Percentiles rank a stretch among this genome's conserved stretches.
Evolutionary conservation across 768 basidiomycete genomes (phyloP).

Genomic region (Pleurotus giganteus): DNA sequence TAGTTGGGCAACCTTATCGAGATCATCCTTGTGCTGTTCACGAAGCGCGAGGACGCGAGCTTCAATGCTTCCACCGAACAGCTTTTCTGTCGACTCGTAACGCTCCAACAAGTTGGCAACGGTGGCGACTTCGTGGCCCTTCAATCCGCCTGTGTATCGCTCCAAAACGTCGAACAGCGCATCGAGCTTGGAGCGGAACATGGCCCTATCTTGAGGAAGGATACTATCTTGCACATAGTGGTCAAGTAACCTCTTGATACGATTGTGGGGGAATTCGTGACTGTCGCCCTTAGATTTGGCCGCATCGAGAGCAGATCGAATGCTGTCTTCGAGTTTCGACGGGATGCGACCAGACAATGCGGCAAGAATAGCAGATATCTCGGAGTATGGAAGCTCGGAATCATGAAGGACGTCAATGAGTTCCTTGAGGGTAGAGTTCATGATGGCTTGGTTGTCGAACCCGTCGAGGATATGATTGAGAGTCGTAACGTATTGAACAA

Average conservation of each 20-base stretch:
- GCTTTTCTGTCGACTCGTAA: slow-evolving; percentile 84
- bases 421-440: slow-evolving; percentile 84
- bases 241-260: slow-evolving; percentile 84
- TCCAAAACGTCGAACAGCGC: slow-evolving; percentile 75
- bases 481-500: slow-evolving; percentile 67
- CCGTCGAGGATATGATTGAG: slow-evolving; percentile 93
- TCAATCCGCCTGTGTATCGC: slow-evolving; percentile 77
- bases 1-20: slow-evolving; percentile 82
- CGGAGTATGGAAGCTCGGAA: slow-evolving; percentile 85
- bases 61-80: slow-evolving; percentile 95
- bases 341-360: slow-evolving; percentile 93
- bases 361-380: slow-evolving; percentile 80
- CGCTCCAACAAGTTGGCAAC: slow-evolving; percentile 74
- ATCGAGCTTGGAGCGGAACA: slow-evolving; percentile 72
- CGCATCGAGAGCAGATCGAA: slow-evolving; percentile 75
- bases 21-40: slow-evolving; percentile 89
- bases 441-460: slow-evolving; percentile 93
- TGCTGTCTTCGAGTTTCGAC: slow-evolving; percentile 81
- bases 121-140: slow-evolving; percentile 79
- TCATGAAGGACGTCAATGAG: slow-evolving; percentile 80
- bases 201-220: slow-evolving; percentile 73
- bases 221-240: slow-evolving; percentile 81
- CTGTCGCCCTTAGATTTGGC: slow-evolving; percentile 70
- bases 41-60: slow-evolving; percentile 86
- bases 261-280: slow-evolving; percentile 87